Conservation (phyloP, 192 early-diverging fungal species). For the Podila verticillata region DNA sequence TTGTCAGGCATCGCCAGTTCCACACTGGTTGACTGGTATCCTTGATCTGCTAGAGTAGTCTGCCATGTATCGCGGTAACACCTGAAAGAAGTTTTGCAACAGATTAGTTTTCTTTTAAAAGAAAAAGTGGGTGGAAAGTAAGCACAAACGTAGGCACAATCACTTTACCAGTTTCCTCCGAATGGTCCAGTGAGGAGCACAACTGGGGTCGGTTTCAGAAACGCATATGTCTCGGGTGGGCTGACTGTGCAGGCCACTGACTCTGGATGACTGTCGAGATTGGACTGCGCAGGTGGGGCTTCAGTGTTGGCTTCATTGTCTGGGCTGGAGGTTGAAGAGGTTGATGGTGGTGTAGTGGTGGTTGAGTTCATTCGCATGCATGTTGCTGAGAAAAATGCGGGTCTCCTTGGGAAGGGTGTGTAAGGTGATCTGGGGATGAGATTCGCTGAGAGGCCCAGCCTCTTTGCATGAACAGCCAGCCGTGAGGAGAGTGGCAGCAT, state of each 20-base stretch:
- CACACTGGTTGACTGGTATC: slow-evolving; percentile 49
- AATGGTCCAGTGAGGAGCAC: slow-evolving; percentile 46
- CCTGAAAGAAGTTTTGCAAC: neutral
- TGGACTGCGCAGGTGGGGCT: slow-evolving; percentile 16
- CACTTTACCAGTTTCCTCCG: slow-evolving; percentile 42
- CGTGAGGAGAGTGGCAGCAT: slow-evolving; percentile 9
- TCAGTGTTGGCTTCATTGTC: neutral
- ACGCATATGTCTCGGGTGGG: slow-evolving; percentile 39
- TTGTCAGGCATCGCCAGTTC: slow-evolving; percentile 32
- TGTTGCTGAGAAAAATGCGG: slow-evolving; percentile 29
- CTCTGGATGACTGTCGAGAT: slow-evolving; percentile 19
- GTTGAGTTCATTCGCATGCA: neutral
- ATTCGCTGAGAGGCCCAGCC: neutral
- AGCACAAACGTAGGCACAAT: neutral
- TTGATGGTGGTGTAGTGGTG: neutral
- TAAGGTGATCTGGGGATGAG: slow-evolving; percentile 12
- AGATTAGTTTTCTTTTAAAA: neutral
- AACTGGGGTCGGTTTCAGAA: slow-evolving; percentile 48
- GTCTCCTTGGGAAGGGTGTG: slow-evolving; percentile 29
- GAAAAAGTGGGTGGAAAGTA: too few species aligned
- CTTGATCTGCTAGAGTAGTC: slow-evolving; percentile 43
- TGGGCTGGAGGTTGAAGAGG: neutral
- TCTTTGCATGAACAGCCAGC: neutral
- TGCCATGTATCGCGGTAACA: slow-evolving; percentile 54
- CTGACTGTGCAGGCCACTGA: slow-evolving; percentile 31